Percentiles rank a stretch among this genome's conserved stretches.
Evolutionary conservation across 257 asterid species (phyloP).

Genomic region (Echites panduratus): DNA sequence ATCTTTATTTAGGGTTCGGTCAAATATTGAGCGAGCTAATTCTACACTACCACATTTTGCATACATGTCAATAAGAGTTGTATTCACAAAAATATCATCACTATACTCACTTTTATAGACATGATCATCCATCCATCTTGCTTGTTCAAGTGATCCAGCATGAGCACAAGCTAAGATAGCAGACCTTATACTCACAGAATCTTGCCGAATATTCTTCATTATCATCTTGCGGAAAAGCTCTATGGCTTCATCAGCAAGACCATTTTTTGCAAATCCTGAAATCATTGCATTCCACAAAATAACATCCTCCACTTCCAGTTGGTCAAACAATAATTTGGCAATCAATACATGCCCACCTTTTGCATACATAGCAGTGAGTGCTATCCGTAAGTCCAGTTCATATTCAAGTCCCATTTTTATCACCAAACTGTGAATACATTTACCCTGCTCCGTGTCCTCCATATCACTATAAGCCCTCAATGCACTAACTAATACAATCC

Average conservation of each 20-base stretch:
- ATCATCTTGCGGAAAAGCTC: slow-evolving; percentile 46
- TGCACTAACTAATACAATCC: slow-evolving; percentile 51
- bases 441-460: slow-evolving; percentile 51
- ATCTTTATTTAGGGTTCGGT: slow-evolving; percentile 34
- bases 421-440: slow-evolving; percentile 43
- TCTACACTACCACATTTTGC: slow-evolving; percentile 62
- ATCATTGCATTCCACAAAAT: slow-evolving; percentile 64
- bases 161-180: slow-evolving; percentile 50
- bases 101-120: slow-evolving; percentile 24
- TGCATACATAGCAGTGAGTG: slow-evolving; percentile 50
- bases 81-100: slow-evolving; percentile 30
- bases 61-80: slow-evolving; percentile 57
- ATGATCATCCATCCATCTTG: slow-evolving; percentile 40
- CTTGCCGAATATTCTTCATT: slow-evolving; percentile 30
- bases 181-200: slow-evolving; percentile 47
- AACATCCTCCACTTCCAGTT: slow-evolving; percentile 23
- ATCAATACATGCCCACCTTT: slow-evolving; percentile 43
- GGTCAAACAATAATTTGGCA: slow-evolving; percentile 45
- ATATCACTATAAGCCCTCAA: slow-evolving; percentile 50
- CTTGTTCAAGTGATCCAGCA: slow-evolving; percentile 58
- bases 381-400: slow-evolving; percentile 46
- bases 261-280: slow-evolving; percentile 62
- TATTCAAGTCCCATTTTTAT: slow-evolving; percentile 41
- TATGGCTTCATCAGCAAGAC: slow-evolving; percentile 45
- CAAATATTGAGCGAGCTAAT: slow-evolving; percentile 45